Conservation (phyloP, 1,284 basidiomycete species). For the Mycosarcoma mackinlayi region DNA sequence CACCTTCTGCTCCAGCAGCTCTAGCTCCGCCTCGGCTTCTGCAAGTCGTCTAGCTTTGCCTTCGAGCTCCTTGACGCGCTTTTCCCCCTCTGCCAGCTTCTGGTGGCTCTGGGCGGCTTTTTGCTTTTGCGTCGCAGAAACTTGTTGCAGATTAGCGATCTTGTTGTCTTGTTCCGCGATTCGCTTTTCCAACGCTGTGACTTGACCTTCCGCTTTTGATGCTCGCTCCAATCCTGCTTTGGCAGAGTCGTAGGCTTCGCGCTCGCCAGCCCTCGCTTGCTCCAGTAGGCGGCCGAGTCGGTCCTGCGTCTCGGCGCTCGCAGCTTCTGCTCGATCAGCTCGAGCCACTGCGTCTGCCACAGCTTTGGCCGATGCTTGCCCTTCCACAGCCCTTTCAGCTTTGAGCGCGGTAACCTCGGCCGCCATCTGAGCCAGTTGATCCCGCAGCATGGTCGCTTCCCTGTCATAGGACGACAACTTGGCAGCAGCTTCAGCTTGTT, state of each 20-base stretch:
- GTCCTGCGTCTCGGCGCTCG: constrained; percentile 22
- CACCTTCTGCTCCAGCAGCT: constrained; percentile 31
- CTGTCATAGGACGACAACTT: constrained; percentile 10
- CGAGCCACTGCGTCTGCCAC: constrained; percentile 43
- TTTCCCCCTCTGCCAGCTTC: constrained; percentile 54
- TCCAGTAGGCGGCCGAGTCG: constrained; percentile 23
- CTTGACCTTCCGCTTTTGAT: constrained; percentile 52
- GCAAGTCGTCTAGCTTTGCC: constrained; percentile 27
- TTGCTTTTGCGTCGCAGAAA: constrained; percentile 61
- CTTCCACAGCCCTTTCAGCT: constrained; percentile 34
- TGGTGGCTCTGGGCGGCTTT: constrained; percentile 57
- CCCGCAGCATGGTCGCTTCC: constrained; percentile 35
- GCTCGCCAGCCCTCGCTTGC: constrained; percentile 25
- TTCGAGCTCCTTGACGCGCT: constrained; percentile 52
- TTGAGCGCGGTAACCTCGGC: constrained; percentile 32
- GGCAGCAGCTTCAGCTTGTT: constrained; percentile 9
- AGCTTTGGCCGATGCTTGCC: constrained; percentile 34
- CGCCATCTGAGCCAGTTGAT: constrained; percentile 37
- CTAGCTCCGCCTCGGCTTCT: constrained; percentile 15
- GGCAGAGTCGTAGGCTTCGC: constrained; percentile 39
- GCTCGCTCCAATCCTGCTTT: constrained; percentile 38
- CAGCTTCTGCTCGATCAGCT: constrained; percentile 34
- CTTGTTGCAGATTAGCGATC: constrained; percentile 52
- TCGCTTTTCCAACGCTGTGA: constrained; percentile 49
- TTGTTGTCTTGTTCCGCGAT: constrained; percentile 55